Evolutionary conservation across 345 rosid species (phyloP), one percentile per base, ranked within the genome.

Genomic region (Carallia pectinifolia): DNA sequence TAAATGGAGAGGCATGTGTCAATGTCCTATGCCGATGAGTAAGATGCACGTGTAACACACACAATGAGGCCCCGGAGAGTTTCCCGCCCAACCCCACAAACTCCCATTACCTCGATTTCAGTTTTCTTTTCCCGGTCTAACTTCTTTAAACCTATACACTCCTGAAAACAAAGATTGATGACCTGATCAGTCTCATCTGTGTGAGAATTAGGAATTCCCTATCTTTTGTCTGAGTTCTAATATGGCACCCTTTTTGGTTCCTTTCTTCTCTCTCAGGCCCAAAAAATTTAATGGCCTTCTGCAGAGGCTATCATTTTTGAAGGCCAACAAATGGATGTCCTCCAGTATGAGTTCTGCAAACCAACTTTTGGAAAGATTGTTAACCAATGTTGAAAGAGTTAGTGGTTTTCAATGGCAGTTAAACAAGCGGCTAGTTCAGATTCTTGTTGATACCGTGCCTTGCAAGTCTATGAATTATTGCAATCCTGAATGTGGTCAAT

Each of bases 251-350:
- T 33, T 63, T 36, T 68, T 27, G 59, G 59, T 36, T 63, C 19
- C 5, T 48, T 39, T 72, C 39, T 39, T 65, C 40, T 55, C 65
- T 40, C 58, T 40, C 67, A 86, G 90, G 86, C 88, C 90, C 10
- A 82, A 81, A 67, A 81, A 69, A 48, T 85, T 85, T 75, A 59
- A 75, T 47, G 83, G 80, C 66, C 86, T 87, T 52, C 80, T 83
- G 52, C 82, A 75, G 80, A 85, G 81, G 80, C 68, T 87, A 70
- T 71, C 33, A 62, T 81, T 75, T 69, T 70, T 72, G 64, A 84
- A 82, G 79, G 70, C 84, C 73, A 71, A 65, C 64, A 77, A 73
- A 38, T 39, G 78, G 73, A 44, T 71, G 38, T 77, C 79, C 55
- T 65, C 81, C 59, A 71, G 65, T 68, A 69, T 80, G 61, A 73